Conservation (phyloP, 306 rosid species). For the Quercus wislizeni region DNA sequence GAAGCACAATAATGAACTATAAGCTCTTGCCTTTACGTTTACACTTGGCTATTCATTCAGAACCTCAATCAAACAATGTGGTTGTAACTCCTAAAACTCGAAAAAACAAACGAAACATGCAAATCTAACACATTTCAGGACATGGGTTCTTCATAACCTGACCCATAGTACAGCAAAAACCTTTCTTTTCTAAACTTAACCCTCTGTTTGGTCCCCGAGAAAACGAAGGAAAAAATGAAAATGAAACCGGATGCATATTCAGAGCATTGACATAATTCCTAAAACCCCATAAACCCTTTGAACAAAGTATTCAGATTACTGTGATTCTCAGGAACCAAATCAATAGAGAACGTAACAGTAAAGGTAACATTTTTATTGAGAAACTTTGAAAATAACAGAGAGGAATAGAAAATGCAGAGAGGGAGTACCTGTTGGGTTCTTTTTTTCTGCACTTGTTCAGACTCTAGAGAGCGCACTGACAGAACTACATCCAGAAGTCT, state of each 20-base stretch:
- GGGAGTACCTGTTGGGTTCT: not conserved
- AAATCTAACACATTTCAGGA: not conserved
- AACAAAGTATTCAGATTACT: not conserved
- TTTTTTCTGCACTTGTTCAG: too few species aligned
- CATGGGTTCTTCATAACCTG: not conserved
- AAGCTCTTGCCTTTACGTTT: not conserved
- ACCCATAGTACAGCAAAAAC: not conserved
- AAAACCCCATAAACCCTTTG: not conserved
- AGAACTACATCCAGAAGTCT: too few species aligned
- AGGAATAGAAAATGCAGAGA: not conserved
- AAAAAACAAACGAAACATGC: not conserved
- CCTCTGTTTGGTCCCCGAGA: not conserved
- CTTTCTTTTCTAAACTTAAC: not conserved
- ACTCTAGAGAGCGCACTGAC: too few species aligned
- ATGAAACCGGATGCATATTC: not conserved
- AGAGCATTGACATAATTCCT: not conserved
- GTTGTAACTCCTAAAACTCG: not conserved
- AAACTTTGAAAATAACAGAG: not conserved
- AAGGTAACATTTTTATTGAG: not conserved
- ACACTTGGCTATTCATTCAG: not conserved
- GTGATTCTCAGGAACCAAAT: not conserved
- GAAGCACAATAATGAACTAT: not conserved
- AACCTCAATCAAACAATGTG: conserved; percentile 11
- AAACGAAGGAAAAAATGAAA: not conserved
- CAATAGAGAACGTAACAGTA: not conserved